Conservation (phyloP, 2,329 filamentous ascomycete species). For the Podosphaera aphanis region DNA sequence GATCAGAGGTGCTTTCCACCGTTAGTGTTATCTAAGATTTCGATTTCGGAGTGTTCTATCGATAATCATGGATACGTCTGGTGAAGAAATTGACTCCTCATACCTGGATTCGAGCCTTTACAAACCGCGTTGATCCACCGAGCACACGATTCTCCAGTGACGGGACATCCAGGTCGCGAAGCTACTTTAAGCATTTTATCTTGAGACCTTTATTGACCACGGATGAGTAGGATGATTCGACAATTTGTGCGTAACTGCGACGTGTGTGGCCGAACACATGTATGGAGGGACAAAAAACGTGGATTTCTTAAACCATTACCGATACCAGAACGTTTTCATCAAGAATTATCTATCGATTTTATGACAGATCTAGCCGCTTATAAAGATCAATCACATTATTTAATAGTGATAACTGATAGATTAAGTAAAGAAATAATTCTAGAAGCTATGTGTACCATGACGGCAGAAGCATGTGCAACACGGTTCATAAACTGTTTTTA, state of each 20-base stretch:
- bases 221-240: background rate
- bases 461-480: background rate
- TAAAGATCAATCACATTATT: no score
- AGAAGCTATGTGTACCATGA: background rate
- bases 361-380: background rate
- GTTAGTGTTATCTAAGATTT: background rate
- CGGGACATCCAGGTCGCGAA: background rate
- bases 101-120: background rate
- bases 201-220: background rate
- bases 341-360: background rate
- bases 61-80: background rate
- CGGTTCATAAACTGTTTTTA: no score
- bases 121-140: background rate
- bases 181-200: background rate
- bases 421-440: no score
- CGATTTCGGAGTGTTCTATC: background rate
- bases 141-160: background rate
- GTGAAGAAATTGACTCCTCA: background rate
- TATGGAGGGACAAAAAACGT: no score
- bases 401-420: no score
- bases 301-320: no score
- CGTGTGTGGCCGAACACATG: no score
- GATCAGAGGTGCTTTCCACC: background rate
- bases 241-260: no score
- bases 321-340: no score